Evolutionary conservation across 2,329 filamentous ascomycete genomes (phyloP).

Genomic region (Hymenotorrendiella dingleyae): DNA sequence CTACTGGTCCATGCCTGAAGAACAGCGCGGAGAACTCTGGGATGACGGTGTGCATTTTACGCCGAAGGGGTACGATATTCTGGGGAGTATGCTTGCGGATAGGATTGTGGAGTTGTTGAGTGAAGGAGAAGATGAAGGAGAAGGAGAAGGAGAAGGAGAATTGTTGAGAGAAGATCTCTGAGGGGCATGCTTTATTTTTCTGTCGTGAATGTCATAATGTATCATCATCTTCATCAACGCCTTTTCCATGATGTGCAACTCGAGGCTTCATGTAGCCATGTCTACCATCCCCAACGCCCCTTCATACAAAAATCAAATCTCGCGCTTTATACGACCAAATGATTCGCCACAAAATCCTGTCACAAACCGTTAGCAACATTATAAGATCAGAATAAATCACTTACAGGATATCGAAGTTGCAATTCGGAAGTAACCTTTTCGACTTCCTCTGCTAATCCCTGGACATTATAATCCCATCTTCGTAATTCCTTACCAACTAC

Average conservation of each 20-base stretch:
- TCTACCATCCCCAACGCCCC: conserved; percentile 19
- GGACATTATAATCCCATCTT: conserved; percentile 85
- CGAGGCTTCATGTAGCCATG: conserved; percentile 10
- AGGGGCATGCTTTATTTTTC: no score
- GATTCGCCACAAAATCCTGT: conserved; percentile 51
- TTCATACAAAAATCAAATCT: conserved; percentile 14
- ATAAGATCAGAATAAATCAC: conserved; percentile 36
- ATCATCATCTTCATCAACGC: conserved; percentile 20
- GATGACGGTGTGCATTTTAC: conserved; percentile 58
- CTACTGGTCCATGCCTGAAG: conserved; percentile 43
- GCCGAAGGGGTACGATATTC: conserved; percentile 52
- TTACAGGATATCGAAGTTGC: conserved; percentile 72
- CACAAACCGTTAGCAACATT: conserved; percentile 11
- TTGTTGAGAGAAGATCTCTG: no score
- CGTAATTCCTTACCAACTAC: conserved; percentile 66
- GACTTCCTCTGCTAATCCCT: conserved; percentile 80
- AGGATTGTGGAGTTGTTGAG: conserved; percentile 40
- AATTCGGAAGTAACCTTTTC: conserved; percentile 79
- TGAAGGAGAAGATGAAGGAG: conserved; percentile 40
- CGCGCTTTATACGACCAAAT: conserved; percentile 39
- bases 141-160: background rate
- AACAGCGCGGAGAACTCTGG: conserved; percentile 47
- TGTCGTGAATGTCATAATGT: conserved; percentile 10
- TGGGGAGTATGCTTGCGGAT: conserved; percentile 52
- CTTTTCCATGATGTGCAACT: conserved; percentile 15